These are phyloP conservation scores for Phytophthora pseudosyringae DNA, from an alignment of 352 stramenopile genomes.

Conservation along the genomic window DNA sequence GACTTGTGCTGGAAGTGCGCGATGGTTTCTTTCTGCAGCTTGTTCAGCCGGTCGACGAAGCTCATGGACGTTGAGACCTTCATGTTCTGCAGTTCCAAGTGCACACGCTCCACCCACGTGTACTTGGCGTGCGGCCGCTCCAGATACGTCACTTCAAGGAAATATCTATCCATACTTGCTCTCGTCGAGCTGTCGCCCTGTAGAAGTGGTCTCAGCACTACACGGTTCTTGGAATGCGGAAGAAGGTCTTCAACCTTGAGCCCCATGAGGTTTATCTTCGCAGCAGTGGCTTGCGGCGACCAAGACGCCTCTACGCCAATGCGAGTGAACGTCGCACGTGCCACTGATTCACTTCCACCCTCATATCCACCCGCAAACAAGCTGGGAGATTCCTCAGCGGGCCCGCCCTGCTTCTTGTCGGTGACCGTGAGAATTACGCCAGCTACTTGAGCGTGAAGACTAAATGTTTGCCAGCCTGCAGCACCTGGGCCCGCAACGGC, in stretches of 20 bases:
- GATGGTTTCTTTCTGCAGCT: conserved; percentile 63
- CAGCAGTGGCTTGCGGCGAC: conserved; percentile 49
- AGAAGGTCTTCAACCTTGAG: conserved; percentile 79
- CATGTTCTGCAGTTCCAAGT: conserved; percentile 69
- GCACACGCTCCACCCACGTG: conserved; percentile 67
- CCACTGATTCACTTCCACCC: conserved; percentile 55
- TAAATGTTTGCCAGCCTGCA: conserved; percentile 64
- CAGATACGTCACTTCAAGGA: conserved; percentile 73
- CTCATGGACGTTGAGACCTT: conserved; percentile 80
- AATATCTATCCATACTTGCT: conserved; percentile 50
- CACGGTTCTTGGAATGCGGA: conserved; percentile 62
- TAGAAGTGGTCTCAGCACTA: conserved; percentile 66
- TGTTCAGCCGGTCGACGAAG: conserved; percentile 78
- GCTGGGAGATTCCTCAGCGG: conserved; percentile 14
- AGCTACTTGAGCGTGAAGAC: conserved; percentile 71
- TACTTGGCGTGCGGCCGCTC: conserved; percentile 79
- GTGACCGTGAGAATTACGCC: conserved; percentile 74
- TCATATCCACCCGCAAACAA: conserved; percentile 35
- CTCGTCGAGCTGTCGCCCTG: conserved; percentile 23
- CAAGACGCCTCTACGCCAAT: conserved; percentile 64
- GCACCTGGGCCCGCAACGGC: background rate
- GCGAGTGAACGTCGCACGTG: conserved; percentile 67
- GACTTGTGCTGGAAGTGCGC: conserved; percentile 75
- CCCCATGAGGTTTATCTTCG: conserved; percentile 77
- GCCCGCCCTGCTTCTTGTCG: conserved; percentile 50